phyloP scores from a whole-genome alignment of 208 protist species.

The Novymonas esmeraldas region DNA sequence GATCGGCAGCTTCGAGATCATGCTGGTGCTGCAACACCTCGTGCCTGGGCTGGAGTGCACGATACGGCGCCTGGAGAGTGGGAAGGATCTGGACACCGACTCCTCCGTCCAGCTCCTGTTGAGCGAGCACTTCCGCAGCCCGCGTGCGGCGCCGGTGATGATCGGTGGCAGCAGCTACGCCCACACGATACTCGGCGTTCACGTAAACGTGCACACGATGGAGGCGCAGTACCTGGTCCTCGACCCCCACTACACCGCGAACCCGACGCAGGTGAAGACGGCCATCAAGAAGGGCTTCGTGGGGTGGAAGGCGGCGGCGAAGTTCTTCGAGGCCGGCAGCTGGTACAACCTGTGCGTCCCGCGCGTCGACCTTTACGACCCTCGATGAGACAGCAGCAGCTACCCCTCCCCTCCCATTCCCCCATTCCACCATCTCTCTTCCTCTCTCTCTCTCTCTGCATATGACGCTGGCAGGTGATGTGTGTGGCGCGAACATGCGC shows the following conservation, averaged over 20 bases:
- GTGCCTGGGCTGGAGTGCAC: conserved; percentile 80
- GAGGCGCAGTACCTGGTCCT: conserved; percentile 89
- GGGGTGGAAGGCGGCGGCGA: conserved; percentile 84
- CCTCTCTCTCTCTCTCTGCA: not conserved
- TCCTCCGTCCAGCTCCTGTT: conserved; percentile 66
- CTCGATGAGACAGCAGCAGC: conserved; percentile 30
- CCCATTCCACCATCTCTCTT: not conserved
- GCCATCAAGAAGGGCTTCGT: conserved; percentile 90
- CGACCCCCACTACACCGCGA: conserved; percentile 94
- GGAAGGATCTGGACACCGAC: conserved; percentile 81
- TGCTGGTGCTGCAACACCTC: conserved; percentile 87
- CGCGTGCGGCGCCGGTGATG: conserved; percentile 92
- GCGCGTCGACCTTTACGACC: conserved; percentile 57
- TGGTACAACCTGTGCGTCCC: conserved; percentile 97
- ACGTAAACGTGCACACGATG: conserved; percentile 82
- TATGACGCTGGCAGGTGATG: too few species aligned
- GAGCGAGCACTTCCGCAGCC: conserved; percentile 83
- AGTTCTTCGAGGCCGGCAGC: conserved; percentile 82
- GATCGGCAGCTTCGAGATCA: conserved; percentile 95
- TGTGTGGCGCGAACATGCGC: too few species aligned
- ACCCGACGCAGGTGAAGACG: conserved; percentile 67
- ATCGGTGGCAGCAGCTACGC: conserved; percentile 96
- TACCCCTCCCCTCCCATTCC: too few species aligned
- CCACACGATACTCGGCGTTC: conserved; percentile 94
- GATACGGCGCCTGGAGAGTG: conserved; percentile 86